These are phyloP conservation scores for Crithidia acanthocephali DNA, from an alignment of 208 protist species.

Conservation along the genomic window DNA sequence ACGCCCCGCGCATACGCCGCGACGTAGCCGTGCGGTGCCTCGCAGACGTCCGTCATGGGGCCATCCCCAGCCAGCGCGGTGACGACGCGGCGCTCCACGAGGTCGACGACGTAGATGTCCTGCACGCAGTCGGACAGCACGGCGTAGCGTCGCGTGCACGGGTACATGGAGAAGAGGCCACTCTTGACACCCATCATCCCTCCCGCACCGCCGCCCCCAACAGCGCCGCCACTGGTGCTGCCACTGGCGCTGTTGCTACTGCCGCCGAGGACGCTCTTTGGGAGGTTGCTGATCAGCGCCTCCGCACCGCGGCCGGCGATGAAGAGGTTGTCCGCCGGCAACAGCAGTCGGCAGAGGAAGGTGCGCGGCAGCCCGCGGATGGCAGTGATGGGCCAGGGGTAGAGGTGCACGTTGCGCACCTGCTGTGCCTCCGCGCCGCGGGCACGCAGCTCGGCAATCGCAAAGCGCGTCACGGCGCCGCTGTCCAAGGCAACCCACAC, in stretches of 20 bases:
- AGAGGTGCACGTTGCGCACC: conserved; percentile 5
- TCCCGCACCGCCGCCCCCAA: no score
- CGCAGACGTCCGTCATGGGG: conserved; percentile 67
- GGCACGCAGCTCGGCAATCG: conserved; percentile 16
- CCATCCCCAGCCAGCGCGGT: conserved; percentile 45
- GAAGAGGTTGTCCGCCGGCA: conserved; percentile 29
- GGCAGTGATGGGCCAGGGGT: conserved; percentile 16
- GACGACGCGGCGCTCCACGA: conserved; percentile 49
- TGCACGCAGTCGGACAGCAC: conserved; percentile 59
- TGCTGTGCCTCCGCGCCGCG: neutral
- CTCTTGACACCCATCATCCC: neutral
- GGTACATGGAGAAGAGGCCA: conserved; percentile 18
- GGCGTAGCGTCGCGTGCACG: conserved; percentile 52
- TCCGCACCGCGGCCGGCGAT: neutral
- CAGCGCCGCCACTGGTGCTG: no score
- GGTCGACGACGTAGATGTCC: conserved; percentile 69
- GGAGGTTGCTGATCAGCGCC: neutral
- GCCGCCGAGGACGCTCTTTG: neutral
- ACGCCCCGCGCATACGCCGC: conserved; percentile 39
- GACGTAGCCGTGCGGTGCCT: conserved; percentile 45
- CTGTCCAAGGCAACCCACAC: conserved; percentile 27
- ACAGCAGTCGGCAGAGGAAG: conserved; percentile 29
- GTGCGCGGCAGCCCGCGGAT: conserved; percentile 22
- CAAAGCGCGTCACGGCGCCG: conserved; percentile 26
- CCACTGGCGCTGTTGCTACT: neutral